A percentile compares a stretch with the other conserved stretches of the same genome.
Evolutionary conservation across 148 eudicot species (phyloP).

Genomic region (Heliamphora exappendiculata): DNA sequence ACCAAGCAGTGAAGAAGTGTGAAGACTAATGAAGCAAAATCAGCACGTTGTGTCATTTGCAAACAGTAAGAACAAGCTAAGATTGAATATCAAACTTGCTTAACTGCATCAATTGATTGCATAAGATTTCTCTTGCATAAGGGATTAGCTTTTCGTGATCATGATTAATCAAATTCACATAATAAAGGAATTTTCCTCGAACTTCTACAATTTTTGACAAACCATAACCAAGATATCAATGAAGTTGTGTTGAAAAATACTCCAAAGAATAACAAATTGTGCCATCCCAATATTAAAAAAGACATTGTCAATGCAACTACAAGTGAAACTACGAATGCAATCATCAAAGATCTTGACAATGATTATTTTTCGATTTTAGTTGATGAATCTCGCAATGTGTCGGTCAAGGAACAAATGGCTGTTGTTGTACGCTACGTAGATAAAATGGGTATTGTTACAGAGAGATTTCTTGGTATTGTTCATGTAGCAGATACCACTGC

Average conservation of each 20-base stretch:
- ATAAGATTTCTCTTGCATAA: not conserved
- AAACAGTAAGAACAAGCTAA: not conserved
- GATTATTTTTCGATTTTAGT: no score
- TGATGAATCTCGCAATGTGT: no score
- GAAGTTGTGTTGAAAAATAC: no score
- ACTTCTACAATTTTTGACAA: not conserved
- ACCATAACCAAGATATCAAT: not conserved
- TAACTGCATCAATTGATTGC: no score
- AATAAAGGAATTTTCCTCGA: not conserved
- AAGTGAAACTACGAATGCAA: no score
- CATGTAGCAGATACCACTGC: conserved; percentile 10
- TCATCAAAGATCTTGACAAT: no score
- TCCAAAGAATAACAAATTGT: no score
- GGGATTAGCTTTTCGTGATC: not conserved
- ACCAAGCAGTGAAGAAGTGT: not conserved
- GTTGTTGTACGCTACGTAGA: no score
- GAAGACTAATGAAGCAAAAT: no score
- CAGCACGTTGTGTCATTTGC: no score
- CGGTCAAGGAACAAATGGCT: not conserved
- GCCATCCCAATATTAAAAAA: no score
- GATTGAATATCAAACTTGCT: not conserved
- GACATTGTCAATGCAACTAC: no score
- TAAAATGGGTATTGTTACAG: not conserved
- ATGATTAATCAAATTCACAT: not conserved
- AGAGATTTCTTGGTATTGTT: not conserved